Base-by-base conservation (phyloP, 1,284 basidiomycete genomes). In the Trichosporon coremiiforme region DNA sequence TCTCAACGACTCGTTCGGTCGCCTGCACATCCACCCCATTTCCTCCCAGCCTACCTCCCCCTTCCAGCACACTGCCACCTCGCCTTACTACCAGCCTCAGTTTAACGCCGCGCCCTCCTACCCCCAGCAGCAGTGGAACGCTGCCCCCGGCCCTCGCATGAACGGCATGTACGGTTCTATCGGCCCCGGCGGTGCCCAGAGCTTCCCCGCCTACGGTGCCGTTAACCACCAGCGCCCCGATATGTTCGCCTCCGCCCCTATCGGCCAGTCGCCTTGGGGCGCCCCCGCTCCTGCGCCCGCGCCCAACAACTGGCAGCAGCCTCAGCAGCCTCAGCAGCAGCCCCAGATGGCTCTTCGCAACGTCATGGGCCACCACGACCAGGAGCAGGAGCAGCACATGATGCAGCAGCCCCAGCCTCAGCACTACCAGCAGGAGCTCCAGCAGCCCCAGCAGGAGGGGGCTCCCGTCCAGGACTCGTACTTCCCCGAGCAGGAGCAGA, bases 1-100 rank as follows among this genome's bases (percentile, higher is more conserved):
- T 17, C 66, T 78, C 20, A 73, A 73, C 66, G 80, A 81, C 45
- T 67, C 72, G 9, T 78, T 81, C 75, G 76, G 75, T 17, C 75
- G 73, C 64, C 75, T 80, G 31, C 68, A 68, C 70, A 67, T 79
- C 55, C 73, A 72, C 64, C 68, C 66, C 57, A 67, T 25, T 45
- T 36, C 66, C 13, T 53, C 50, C 22, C 50, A 53, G 22, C 36
- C 29, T 35, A 36, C 60, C 63, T 65, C 65, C 31, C 63, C 41
- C 53, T 65, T 9, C 66, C 64, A 38, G 66, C 67, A 25, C 35
- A 38, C 60, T n/a, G 38, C 25, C 67, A 70, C 50, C 63, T 65
- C 55, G 64, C 50, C 69, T 13, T 63, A 68, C 62, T 65, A 29
- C 64, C 62, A 64, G 57, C 57, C 41, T 25, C 72, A 71, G 66